A percentile compares a stretch with the other conserved stretches of the same genome.
Evolutionary conservation across 2,329 filamentous ascomycete species (phyloP).

Genomic region (Neopestalotiopsis sp.): DNA sequence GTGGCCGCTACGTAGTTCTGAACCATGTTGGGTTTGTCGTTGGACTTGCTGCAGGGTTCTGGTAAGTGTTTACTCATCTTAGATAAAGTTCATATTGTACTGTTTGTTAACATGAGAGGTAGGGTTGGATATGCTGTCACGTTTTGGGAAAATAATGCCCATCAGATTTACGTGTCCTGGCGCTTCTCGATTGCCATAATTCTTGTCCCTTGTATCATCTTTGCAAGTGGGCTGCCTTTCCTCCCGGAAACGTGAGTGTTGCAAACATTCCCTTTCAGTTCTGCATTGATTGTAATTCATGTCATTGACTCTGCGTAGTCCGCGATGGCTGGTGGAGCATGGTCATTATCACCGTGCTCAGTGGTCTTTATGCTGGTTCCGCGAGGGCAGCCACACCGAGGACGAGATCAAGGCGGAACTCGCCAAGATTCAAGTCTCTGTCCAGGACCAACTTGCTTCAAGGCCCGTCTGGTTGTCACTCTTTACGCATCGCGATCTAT

Average conservation of each 20-base stretch:
- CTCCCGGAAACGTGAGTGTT: constrained; percentile 58
- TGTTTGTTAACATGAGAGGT: constrained; percentile 14
- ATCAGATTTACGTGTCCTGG: constrained; percentile 55
- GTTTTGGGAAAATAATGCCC: constrained; percentile 52
- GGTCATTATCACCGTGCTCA: constrained; percentile 48
- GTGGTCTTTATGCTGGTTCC: constrained; percentile 52
- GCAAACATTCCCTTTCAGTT: neutral
- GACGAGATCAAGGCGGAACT: constrained; percentile 49
- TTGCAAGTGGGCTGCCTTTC: constrained; percentile 55
- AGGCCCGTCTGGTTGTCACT: constrained; percentile 50
- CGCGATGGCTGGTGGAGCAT: constrained; percentile 63
- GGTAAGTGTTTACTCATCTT: constrained; percentile 43
- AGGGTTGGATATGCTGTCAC: constrained; percentile 64
- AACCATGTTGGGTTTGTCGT: constrained; percentile 65
- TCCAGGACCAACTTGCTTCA: constrained; percentile 43
- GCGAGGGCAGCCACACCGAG: constrained; percentile 46
- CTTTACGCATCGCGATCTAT: constrained; percentile 53
- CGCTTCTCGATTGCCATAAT: constrained; percentile 57
- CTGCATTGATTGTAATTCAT: too few species aligned
- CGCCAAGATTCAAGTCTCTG: constrained; percentile 50
- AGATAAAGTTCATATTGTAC: neutral
- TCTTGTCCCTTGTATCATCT: constrained; percentile 55
- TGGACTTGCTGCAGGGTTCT: constrained; percentile 59
- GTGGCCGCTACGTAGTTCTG: constrained; percentile 62
- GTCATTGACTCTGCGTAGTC: constrained; percentile 38